A percentile compares a stretch with the other conserved stretches of the same genome.
These are phyloP conservation scores for Lodderomyces beijingensis DNA, from an alignment of 1,139 yeast genomes.

Conservation along the genomic window DNA sequence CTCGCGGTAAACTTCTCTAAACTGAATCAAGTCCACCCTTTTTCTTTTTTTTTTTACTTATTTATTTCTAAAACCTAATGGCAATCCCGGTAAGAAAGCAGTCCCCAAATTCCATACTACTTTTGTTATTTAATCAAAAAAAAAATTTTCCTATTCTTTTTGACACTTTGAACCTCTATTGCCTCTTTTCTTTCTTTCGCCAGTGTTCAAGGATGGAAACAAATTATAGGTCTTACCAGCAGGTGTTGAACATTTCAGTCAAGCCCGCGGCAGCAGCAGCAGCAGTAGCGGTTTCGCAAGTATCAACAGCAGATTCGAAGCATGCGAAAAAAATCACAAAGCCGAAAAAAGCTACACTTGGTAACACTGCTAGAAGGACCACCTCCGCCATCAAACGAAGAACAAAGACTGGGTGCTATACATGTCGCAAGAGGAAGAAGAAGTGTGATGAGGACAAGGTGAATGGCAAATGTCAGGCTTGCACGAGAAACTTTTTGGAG, in stretches of 20 bases:
- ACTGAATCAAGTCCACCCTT: too few species aligned
- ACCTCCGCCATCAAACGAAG: conserved; percentile 22
- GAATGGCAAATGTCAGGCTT: conserved; percentile 46
- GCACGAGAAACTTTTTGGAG: conserved; percentile 44
- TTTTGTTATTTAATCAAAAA: too few species aligned
- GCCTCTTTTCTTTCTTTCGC: too few species aligned
- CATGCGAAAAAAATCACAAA: conserved; percentile 13
- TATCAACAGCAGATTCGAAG: conserved; percentile 7
- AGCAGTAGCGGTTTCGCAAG: conserved; percentile 2
- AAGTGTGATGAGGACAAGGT: conserved; percentile 43
- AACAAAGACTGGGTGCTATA: conserved; percentile 43
- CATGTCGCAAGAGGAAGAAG: conserved; percentile 45
- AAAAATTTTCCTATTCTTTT: too few species aligned
- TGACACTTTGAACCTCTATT: too few species aligned
- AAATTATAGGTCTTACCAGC: conserved; percentile 39
- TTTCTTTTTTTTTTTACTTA: too few species aligned
- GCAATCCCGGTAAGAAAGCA: too few species aligned
- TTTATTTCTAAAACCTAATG: too few species aligned
- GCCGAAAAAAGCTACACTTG: conserved; percentile 8
- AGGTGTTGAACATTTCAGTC: conserved; percentile 34
- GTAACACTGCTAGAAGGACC: conserved; percentile 14
- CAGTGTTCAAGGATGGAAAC: conserved; percentile 10
- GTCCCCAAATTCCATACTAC: too few species aligned
- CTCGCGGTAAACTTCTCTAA: too few species aligned
- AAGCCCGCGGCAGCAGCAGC: conserved; percentile 15